Evolutionary conservation across 2,329 filamentous ascomycete genomes (phyloP).

Genomic region (Colletotrichum zoysiae): DNA sequence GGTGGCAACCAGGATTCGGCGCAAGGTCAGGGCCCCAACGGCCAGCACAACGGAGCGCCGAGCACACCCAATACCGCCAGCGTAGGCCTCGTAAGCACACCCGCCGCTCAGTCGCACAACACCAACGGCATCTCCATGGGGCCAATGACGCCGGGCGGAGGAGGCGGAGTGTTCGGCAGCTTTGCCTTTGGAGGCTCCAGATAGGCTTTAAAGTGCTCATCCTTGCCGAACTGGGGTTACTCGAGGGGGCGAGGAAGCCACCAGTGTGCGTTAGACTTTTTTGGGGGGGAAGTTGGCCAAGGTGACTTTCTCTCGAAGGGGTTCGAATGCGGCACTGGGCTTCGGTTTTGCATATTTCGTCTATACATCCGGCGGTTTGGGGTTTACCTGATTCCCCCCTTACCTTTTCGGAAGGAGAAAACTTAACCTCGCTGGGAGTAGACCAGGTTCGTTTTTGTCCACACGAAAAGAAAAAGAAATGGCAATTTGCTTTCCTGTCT

Average conservation of each 20-base stretch:
- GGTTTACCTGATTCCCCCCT: background rate
- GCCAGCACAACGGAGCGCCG: conserved; percentile 62
- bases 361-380: conserved; percentile 8
- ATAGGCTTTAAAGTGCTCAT: conserved; percentile 29
- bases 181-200: conserved; percentile 68
- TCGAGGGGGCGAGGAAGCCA: background rate
- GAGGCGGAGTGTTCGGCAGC: conserved; percentile 80
- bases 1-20: conserved; percentile 51
- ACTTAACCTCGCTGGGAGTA: conserved; percentile 11
- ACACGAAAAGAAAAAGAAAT: conserved; percentile 16
- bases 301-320: conserved; percentile 20
- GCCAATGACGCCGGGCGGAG: conserved; percentile 82
- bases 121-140: conserved; percentile 71
- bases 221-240: background rate
- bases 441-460: conserved; percentile 5
- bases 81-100: conserved; percentile 62
- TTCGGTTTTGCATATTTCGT: conserved; percentile 34
- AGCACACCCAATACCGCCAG: conserved; percentile 78
- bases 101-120: conserved; percentile 64
- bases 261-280: background rate
- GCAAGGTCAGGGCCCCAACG: conserved; percentile 52
- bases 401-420: conserved; percentile 19
- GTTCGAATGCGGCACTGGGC: background rate
- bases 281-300: conserved; percentile 17
- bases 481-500: conserved; percentile 15